Evolutionary conservation across 148 eudicot species (phyloP), one percentile per base, ranked within the genome.

Genomic region (Rhododendron vialii): DNA sequence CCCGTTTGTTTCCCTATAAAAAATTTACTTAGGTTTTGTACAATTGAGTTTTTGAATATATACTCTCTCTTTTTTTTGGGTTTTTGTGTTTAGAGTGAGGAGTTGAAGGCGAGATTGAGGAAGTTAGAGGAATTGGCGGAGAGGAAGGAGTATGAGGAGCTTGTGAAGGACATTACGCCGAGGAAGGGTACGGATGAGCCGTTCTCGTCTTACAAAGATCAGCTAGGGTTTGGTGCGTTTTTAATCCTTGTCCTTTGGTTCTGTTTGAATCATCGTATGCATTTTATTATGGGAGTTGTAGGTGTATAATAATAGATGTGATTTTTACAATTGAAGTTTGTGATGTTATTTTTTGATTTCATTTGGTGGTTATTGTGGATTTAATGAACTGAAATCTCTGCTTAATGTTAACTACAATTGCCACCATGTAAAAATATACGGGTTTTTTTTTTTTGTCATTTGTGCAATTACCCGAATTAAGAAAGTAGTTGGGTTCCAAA

Each of bases 201-300:
- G 13, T 96, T 96, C 86, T 96, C 99, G 55, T 91, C 99, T 87
- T 96, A 94, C 92, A 96, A 96, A 89, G 98, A 96, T 90, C 99
- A 96, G 84, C 87, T 96, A 78, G 99, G 99, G 79, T 96, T 96
- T 87, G 99, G 99, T 96, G 87, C 67, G 93, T 86, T 28, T 43
- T 53, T 57, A 22, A 47, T 38, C 12, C 53, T 79, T 24, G 1
- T 47, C 24, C 1, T 45, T 30, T 79, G 11, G n/a, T 41, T 22
- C 47, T 6, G 22, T 38, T 35, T 20, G 41, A 22, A 77, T 14
- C 13, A 38, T 41, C 13, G 1, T n/a, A n/a, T n/a, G 71, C 28
- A 63, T 63, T 59, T 61, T 61, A 7, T 24, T n/a, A 63, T 10
- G 11, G 50, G 24, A 76, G 20, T 22, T 41, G 7, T 41, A 9